These are phyloP conservation scores for Phytophthora constricta DNA, from an alignment of 352 stramenopile species.

Conservation along the genomic window DNA sequence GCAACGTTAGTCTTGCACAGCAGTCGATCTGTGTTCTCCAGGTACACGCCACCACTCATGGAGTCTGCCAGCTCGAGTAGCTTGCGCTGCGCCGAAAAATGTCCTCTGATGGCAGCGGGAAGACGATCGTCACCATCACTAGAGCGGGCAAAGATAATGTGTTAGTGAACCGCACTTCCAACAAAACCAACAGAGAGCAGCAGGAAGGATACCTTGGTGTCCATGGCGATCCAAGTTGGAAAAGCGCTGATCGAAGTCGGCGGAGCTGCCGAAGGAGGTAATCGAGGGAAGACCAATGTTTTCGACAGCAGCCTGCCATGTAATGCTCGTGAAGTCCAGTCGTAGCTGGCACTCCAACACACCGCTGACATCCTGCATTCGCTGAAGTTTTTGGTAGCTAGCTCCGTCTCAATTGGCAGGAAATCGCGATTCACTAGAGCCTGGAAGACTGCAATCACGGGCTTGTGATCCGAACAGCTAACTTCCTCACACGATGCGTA, in stretches of 20 bases:
- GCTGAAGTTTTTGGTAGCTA: conserved; percentile 53
- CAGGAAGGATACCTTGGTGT: conserved; percentile 26
- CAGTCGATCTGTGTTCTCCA: conserved; percentile 47
- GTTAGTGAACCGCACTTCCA: conserved; percentile 14
- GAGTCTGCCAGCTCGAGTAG: conserved; percentile 80
- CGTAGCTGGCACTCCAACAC: conserved; percentile 66
- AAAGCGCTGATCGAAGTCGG: conserved; percentile 36
- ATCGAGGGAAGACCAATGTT: conserved; percentile 15
- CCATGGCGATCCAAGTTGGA: conserved; percentile 42
- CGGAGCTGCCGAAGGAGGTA: conserved; percentile 18
- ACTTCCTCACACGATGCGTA: conserved; percentile 84
- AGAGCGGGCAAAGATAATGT: not conserved
- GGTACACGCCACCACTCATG: conserved; percentile 66
- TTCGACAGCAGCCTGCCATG: conserved; percentile 49
- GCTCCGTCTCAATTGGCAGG: conserved; percentile 54
- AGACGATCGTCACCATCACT: conserved; percentile 72
- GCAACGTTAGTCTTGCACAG: conserved; percentile 59
- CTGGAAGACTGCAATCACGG: conserved; percentile 78
- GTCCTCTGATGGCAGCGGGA: conserved; percentile 82
- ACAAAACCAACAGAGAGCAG: not conserved
- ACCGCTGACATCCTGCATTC: conserved; percentile 66
- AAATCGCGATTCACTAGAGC: conserved; percentile 65
- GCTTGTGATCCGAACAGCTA: conserved; percentile 85
- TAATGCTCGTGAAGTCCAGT: conserved; percentile 58
- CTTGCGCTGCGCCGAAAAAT: conserved; percentile 83